These are phyloP conservation scores for Aphanomyces euteiches DNA, from an alignment of 352 stramenopile genomes.

Conservation along the genomic window DNA sequence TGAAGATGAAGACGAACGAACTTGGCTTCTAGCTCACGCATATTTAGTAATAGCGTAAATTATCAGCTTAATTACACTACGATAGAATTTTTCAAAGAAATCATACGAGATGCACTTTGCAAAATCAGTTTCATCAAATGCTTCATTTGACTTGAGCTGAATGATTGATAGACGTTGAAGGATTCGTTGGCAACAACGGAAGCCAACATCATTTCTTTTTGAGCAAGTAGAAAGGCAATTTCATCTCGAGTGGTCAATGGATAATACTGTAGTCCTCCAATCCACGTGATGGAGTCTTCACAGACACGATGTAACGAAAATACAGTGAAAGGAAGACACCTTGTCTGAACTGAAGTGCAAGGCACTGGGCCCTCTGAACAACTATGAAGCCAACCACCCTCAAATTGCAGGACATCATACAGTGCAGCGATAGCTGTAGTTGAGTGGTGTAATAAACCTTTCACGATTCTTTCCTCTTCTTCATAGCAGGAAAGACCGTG, in stretches of 20 bases:
- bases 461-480: conserved; percentile 73
- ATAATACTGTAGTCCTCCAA: conserved; percentile 70
- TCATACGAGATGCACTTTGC: conserved; percentile 43
- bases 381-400: conserved; percentile 65
- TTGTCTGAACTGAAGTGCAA: conserved; percentile 35
- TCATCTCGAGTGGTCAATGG: conserved; percentile 51
- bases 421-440: conserved; percentile 46
- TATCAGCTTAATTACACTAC: neutral
- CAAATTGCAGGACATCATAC: conserved; percentile 76
- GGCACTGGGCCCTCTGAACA: conserved; percentile 43
- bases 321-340: conserved; percentile 63
- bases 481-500: conserved; percentile 44
- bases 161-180: conserved; percentile 57
- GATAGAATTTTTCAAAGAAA: conserved; percentile 3
- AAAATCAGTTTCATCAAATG: conserved; percentile 63
- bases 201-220: conserved; percentile 71
- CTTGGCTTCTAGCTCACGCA: neutral
- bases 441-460: conserved; percentile 73
- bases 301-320: conserved; percentile 76
- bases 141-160: conserved; percentile 59
- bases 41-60: conserved; percentile 15
- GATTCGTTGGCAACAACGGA: conserved; percentile 75
- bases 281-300: conserved; percentile 64
- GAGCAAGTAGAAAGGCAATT: conserved; percentile 53
- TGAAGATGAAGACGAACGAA: conserved; percentile 5